phyloP scores from a whole-genome alignment of 805 yeast species.

The Ogataea methylovora region DNA sequence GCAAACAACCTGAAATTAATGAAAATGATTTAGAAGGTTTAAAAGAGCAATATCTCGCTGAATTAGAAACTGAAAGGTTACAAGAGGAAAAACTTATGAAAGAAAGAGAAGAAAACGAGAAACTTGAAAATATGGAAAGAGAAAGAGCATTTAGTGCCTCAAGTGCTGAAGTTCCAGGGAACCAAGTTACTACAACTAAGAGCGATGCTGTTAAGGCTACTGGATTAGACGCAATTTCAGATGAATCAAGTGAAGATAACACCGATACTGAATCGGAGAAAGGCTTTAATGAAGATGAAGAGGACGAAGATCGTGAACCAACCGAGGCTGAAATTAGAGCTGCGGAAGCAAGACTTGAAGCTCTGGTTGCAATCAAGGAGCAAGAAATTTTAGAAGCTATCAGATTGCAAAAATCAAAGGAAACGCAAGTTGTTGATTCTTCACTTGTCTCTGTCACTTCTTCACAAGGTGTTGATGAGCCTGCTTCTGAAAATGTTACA shows the following conservation, averaged over 20 bases:
- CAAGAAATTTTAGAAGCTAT: slow-evolving; percentile 19
- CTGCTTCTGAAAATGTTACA: neutral
- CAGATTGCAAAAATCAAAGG: slow-evolving; percentile 12
- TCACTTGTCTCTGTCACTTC: slow-evolving; percentile 14
- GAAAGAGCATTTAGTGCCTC: slow-evolving; percentile 12
- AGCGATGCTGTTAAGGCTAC: neutral
- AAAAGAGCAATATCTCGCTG: slow-evolving; percentile 17
- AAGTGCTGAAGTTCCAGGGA: too few relatives aligned
- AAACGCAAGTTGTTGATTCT: slow-evolving; percentile 8
- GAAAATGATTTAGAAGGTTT: slow-evolving; percentile 16
- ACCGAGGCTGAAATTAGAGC: slow-evolving; percentile 15
- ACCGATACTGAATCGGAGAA: too few relatives aligned
- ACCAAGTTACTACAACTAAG: too few relatives aligned
- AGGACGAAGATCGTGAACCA: neutral
- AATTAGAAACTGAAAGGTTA: slow-evolving; percentile 22
- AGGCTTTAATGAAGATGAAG: neutral
- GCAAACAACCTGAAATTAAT: slow-evolving; percentile 2
- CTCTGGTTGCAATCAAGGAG: slow-evolving; percentile 17
- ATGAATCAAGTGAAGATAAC: neutral
- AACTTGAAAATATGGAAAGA: slow-evolving; percentile 29
- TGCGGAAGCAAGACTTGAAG: slow-evolving; percentile 21
- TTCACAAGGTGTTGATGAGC: slow-evolving; percentile 4
- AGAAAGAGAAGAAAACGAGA: slow-evolving; percentile 30
- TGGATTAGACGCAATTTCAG: neutral
- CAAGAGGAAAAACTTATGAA: slow-evolving; percentile 26